These are phyloP conservation scores for Arabidopsis thaliana DNA, from an alignment of 345 rosid species.

Conservation along the genomic window TAIR10.1 NC_003070.9:28947501-28948000, in stretches of 20 bases:
- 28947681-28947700: too few species aligned
- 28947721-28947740: background rate
- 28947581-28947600: conserved; percentile 99
- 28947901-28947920: conserved; percentile 41
- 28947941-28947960: conserved; percentile 25
- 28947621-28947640: conserved; percentile 48
- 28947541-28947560: conserved; percentile 56
- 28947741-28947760: background rate
- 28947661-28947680: background rate
- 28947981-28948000: conserved; percentile 44
- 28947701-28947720: background rate
- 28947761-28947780: background rate
- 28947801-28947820: background rate
- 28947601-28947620: conserved; percentile 99
- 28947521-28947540: background rate
- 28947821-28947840: conserved; percentile 2
- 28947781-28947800: conserved; percentile 29
- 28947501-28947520: background rate
- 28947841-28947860: conserved; percentile 26
- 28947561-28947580: conserved; percentile 99
- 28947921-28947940: conserved; percentile 32
- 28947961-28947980: conserved; percentile 19
- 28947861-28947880: conserved; percentile 8
- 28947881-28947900: conserved; percentile 35
- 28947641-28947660: background rate